These are phyloP conservation scores for Boletellus dicymbophilus DNA, from an alignment of 1,284 basidiomycete species.

Conservation along the genomic window DNA sequence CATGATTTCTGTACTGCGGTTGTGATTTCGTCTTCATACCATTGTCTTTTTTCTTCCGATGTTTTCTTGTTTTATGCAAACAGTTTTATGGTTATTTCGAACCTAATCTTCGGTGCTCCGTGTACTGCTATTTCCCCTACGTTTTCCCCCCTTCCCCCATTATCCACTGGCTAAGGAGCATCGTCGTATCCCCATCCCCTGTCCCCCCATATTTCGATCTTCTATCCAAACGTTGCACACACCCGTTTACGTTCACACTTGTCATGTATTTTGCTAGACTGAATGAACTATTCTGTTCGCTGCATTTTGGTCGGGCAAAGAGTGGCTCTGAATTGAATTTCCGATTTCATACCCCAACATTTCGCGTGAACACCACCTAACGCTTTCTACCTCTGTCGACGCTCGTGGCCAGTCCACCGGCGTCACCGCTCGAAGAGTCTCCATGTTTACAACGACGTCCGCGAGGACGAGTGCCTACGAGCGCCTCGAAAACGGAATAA, in stretches of 20 bases:
- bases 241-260: background rate
- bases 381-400: constrained; percentile 33
- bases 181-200: constrained; percentile 44
- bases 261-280: constrained; percentile 8
- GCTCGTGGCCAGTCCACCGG: constrained; percentile 23
- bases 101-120: constrained; percentile 47
- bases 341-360: constrained; percentile 16
- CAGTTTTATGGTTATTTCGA: constrained; percentile 9
- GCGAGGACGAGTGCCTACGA: constrained; percentile 59
- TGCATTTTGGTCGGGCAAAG: too few relatives aligned
- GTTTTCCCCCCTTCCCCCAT: constrained; percentile 27
- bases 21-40: constrained; percentile 21
- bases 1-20: constrained; percentile 22
- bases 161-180: constrained; percentile 49
- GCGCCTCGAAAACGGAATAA: constrained; percentile 62
- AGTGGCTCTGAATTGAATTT: too few relatives aligned
- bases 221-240: background rate
- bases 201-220: constrained; percentile 2
- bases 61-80: constrained; percentile 9
- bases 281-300: background rate
- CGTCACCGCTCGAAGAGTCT: constrained; percentile 3
- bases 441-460: constrained; percentile 36
- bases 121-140: constrained; percentile 34
- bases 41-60: constrained; percentile 2
- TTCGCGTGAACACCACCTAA: constrained; percentile 18